phyloP scores from a whole-genome alignment of 2,329 filamentous ascomycete species.

The Fonsecaea nubica region DNA sequence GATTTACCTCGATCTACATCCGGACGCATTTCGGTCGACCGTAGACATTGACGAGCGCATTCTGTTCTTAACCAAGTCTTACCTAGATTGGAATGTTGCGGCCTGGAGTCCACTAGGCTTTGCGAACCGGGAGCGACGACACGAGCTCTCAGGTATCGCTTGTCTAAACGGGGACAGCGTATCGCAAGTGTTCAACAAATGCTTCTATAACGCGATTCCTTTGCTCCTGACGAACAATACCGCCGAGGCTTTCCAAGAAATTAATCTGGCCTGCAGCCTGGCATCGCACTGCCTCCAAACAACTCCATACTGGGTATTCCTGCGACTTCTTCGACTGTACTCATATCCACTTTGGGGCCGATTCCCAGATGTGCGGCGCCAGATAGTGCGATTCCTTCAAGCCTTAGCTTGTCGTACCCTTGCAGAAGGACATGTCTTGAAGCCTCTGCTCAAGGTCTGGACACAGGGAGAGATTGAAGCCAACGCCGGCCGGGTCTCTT shows the following conservation, averaged over 20 bases:
- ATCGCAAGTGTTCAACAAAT: slow-evolving; percentile 18
- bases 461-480: slow-evolving; percentile 7
- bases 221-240: slow-evolving; percentile 17
- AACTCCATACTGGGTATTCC: slow-evolving; percentile 22
- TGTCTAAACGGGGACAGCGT: slow-evolving; percentile 1
- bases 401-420: slow-evolving; percentile 20
- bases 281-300: slow-evolving; percentile 18
- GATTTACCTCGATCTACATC: slow-evolving; percentile 20
- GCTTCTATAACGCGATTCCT: slow-evolving; percentile 24
- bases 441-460: slow-evolving; percentile 15
- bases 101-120: slow-evolving; percentile 18
- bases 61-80: slow-evolving; percentile 22
- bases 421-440: slow-evolving; percentile 8
- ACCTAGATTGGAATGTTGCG: slow-evolving; percentile 23
- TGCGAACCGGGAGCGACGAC: neutral
- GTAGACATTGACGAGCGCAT: slow-evolving; percentile 13
- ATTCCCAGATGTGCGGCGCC: slow-evolving; percentile 20
- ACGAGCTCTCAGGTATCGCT: too few species aligned
- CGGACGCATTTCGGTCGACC: neutral
- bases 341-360: slow-evolving; percentile 22
- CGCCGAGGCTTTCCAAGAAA: slow-evolving; percentile 16
- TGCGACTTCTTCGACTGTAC: slow-evolving; percentile 18
- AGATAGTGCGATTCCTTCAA: slow-evolving; percentile 19
- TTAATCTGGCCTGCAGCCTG: slow-evolving; percentile 20
- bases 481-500: slow-evolving; percentile 6